Base-by-base conservation (phyloP, 495 filamentous ascomycete species). In the Penicillium steckii region DNA sequence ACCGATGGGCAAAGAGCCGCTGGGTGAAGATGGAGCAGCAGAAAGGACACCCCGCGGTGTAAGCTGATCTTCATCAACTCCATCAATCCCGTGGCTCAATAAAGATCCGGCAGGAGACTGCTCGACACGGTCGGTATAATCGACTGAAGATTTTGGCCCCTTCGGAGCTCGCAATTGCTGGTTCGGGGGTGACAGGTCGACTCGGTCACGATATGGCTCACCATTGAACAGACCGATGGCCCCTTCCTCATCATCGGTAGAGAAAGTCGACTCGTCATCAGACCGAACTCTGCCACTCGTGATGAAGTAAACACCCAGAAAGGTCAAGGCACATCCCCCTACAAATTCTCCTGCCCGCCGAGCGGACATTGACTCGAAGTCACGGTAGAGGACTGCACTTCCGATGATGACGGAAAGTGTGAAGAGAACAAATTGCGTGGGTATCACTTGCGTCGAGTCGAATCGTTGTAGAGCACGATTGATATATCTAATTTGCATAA, bases 381-480 rank as follows among this genome's bases (percentile, higher is more conserved):
- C 94, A 5, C 91, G 84, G 64, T 97, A 98, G 9, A 98, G 71
- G 22, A 98, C 77, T 1, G 94, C 91, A 66, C 89, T 95, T 40
- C 94, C 94, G 45, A 95, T 80, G 60, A 98, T 97, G 46, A 98
- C 94, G 2, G 86, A 95, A 5, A 98, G 75, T 0, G 94, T 98
- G 67, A 98, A 98, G 32, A 95, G 79, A 22, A 98, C 94, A 58
- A 98, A 98, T 62, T 98, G 94, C 10, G 90, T 90, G 2, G 94
- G 94, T 46, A 98, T 97, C 53, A 98, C 94, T 60, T 96, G 90
- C 0, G 94, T 98, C 0, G 92, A 93, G 67, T 96, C 90, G 72
- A 98, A 98, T 46, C 89, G 85, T 64, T 95, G 91, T 17, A 98
- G 75, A 1, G 94, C 92, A 43, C 91, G 90, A 73, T 98, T 98